phyloP scores from a whole-genome alignment of 2,329 filamentous ascomycete genomes.

The Scortechinia acanthostroma region DNA sequence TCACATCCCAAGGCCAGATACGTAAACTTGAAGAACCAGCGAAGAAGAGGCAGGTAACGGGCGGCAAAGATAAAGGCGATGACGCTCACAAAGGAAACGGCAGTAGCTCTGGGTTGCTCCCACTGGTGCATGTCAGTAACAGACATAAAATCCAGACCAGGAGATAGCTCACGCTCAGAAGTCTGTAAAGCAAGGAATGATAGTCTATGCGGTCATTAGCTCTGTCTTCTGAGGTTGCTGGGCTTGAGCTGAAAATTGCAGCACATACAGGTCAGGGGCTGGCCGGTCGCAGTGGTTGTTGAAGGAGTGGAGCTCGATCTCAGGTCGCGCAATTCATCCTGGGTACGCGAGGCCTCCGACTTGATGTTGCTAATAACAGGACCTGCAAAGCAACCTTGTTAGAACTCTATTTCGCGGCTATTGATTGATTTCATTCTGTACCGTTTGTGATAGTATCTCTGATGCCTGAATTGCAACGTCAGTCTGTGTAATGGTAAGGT shows the following conservation, averaged over 20 bases:
- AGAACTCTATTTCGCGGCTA: neutral
- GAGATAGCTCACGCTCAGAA: slow-evolving; percentile 42
- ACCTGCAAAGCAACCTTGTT: slow-evolving; percentile 20
- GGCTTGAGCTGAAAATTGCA: slow-evolving; percentile 3
- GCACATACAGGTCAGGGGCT: slow-evolving; percentile 50
- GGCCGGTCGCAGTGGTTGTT: slow-evolving; percentile 46
- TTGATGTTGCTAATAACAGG: slow-evolving; percentile 48
- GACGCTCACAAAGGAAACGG: slow-evolving; percentile 45
- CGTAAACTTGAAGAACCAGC: slow-evolving; percentile 51
- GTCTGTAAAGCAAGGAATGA: slow-evolving; percentile 60
- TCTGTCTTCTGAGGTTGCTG: neutral
- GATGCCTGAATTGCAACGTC: neutral
- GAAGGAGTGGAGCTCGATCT: slow-evolving; percentile 42
- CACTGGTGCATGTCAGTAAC: slow-evolving; percentile 28
- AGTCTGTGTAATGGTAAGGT: neutral
- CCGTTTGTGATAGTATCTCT: neutral
- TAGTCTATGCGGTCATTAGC: slow-evolving; percentile 35
- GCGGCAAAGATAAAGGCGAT: slow-evolving; percentile 53
- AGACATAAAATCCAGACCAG: slow-evolving; percentile 2
- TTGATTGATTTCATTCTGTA: too few relatives aligned
- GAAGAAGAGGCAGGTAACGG: slow-evolving; percentile 54
- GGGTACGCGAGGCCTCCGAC: slow-evolving; percentile 44
- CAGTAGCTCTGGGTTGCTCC: slow-evolving; percentile 59
- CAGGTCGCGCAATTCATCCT: slow-evolving; percentile 48
- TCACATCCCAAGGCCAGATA: slow-evolving; percentile 50